Evolutionary conservation across 768 basidiomycete species (phyloP).

Genomic region (Rickenella mellea): DNA sequence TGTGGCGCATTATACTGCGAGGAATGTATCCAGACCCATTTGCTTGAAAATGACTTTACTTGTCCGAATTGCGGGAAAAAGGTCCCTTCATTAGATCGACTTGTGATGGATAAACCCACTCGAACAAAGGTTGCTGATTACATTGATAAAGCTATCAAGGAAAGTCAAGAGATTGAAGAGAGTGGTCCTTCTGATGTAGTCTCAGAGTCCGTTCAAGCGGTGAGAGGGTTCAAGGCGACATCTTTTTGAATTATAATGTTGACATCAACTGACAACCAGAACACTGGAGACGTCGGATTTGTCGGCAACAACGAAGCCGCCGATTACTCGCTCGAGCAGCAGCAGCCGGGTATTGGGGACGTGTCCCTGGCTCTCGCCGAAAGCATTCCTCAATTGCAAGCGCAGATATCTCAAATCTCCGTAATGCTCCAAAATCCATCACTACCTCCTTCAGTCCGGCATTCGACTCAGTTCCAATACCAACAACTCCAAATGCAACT

Average conservation of each 20-base stretch:
- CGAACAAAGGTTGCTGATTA: slow-evolving; percentile 74
- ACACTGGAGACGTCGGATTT: slow-evolving; percentile 13
- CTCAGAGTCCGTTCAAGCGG: neutral
- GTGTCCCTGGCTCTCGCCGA: slow-evolving; percentile 64
- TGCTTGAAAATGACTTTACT: slow-evolving; percentile 90
- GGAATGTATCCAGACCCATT: slow-evolving; percentile 91
- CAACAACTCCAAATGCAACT: slow-evolving; percentile 74
- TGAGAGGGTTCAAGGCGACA: neutral
- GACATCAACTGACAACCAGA: slow-evolving; percentile 4
- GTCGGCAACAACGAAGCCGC: slow-evolving; percentile 51
- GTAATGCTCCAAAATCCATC: slow-evolving; percentile 73
- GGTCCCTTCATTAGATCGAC: slow-evolving; percentile 81
- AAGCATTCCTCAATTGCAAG: slow-evolving; percentile 74
- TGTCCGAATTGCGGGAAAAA: slow-evolving; percentile 88
- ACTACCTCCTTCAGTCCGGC: slow-evolving; percentile 62
- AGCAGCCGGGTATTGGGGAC: slow-evolving; percentile 55
- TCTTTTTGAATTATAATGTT: neutral
- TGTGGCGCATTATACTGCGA: slow-evolving; percentile 90
- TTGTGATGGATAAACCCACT: slow-evolving; percentile 69
- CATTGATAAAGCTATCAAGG: slow-evolving; percentile 73
- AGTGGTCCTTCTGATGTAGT: slow-evolving; percentile 13
- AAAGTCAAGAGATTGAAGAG: slow-evolving; percentile 35
- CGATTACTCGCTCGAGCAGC: slow-evolving; percentile 69
- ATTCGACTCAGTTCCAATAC: slow-evolving; percentile 76
- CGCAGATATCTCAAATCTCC: slow-evolving; percentile 73